Conservation (phyloP, 495 filamentous ascomycete genomes). For the Trichoderma reesei region DNA sequence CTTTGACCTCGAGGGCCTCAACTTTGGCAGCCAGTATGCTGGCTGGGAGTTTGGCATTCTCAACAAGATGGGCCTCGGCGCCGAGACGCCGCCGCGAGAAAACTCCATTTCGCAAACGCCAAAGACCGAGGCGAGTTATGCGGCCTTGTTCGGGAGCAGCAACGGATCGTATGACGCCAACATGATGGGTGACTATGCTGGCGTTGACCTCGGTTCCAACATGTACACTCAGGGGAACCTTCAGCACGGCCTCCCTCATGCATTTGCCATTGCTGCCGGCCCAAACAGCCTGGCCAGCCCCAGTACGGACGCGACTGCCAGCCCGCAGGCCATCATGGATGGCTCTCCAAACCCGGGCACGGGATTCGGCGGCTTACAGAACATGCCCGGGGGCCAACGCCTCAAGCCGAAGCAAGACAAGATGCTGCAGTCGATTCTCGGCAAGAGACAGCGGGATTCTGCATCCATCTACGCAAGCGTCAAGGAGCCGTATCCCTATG, state of each 20-base stretch:
- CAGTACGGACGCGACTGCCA: slow-evolving; percentile 40
- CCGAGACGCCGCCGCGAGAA: slow-evolving; percentile 68
- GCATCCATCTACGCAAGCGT: slow-evolving; percentile 82
- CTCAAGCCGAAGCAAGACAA: slow-evolving; percentile 33
- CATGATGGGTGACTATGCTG: slow-evolving; percentile 27
- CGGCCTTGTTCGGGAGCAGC: slow-evolving; percentile 32
- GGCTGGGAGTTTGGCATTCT: slow-evolving; percentile 91
- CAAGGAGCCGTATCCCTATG: slow-evolving; percentile 83
- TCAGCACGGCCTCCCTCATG: slow-evolving; percentile 41
- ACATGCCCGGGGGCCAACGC: slow-evolving; percentile 20
- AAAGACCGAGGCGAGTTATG: slow-evolving; percentile 32
- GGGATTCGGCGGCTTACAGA: slow-evolving; percentile 7
- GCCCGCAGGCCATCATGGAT: slow-evolving; percentile 37
- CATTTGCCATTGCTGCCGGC: slow-evolving; percentile 39
- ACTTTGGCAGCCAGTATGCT: slow-evolving; percentile 92
- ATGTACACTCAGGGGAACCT: slow-evolving; percentile 39
- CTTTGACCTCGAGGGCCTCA: slow-evolving; percentile 84
- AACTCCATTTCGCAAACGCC: slow-evolving; percentile 28
- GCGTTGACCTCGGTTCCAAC: slow-evolving; percentile 29
- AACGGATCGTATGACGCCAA: slow-evolving; percentile 32
- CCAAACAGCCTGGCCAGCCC: slow-evolving; percentile 39
- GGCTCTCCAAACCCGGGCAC: slow-evolving; percentile 34
- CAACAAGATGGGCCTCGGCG: slow-evolving; percentile 83
- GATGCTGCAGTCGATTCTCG: slow-evolving; percentile 41
- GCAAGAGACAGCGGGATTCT: slow-evolving; percentile 53